phyloP scores from a whole-genome alignment of 2,329 filamentous ascomycete genomes.

The Penicillium freii region DNA sequence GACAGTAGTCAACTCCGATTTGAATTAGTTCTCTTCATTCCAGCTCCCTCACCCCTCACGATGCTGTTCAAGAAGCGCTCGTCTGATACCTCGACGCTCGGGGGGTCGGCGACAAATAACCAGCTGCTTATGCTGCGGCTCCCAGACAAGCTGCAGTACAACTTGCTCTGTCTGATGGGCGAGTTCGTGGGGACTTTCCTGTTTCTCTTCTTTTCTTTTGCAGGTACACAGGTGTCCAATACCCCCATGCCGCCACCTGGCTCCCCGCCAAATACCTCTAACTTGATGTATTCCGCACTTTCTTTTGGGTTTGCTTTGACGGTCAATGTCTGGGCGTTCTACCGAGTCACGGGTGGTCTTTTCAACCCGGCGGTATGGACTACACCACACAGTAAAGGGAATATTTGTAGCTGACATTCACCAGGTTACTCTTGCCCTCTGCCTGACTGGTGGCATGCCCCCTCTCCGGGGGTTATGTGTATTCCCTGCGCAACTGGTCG shows the following conservation, averaged over 20 bases:
- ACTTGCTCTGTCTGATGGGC: constrained; percentile 48
- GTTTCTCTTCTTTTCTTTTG: constrained; percentile 51
- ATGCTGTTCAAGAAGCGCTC: constrained; percentile 17
- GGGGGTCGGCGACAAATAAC: constrained; percentile 1
- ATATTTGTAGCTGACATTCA: background rate
- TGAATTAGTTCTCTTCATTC: background rate
- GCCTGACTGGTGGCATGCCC: constrained; percentile 58
- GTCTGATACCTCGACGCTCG: constrained; percentile 14
- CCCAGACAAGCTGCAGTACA: constrained; percentile 40
- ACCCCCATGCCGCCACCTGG: constrained; percentile 35
- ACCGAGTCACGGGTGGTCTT: constrained; percentile 51
- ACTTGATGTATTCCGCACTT: constrained; percentile 45
- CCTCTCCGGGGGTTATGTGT: constrained; percentile 53
- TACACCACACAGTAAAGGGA: too few species aligned
- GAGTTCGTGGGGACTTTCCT: constrained; percentile 55
- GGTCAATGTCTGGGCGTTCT: constrained; percentile 57
- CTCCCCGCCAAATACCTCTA: constrained; percentile 34
- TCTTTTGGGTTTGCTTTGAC: constrained; percentile 49
- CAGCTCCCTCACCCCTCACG: background rate
- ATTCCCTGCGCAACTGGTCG: constrained; percentile 58
- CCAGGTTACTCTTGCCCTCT: constrained; percentile 58
- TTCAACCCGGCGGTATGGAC: constrained; percentile 51
- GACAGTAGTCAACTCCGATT: background rate
- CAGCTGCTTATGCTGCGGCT: constrained; percentile 38
- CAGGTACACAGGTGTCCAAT: constrained; percentile 48